A percentile compares a stretch with the other conserved stretches of the same genome.
Evolutionary conservation across 495 filamentous ascomycete genomes (phyloP).

Genomic region (Copromyces sp.): DNA sequence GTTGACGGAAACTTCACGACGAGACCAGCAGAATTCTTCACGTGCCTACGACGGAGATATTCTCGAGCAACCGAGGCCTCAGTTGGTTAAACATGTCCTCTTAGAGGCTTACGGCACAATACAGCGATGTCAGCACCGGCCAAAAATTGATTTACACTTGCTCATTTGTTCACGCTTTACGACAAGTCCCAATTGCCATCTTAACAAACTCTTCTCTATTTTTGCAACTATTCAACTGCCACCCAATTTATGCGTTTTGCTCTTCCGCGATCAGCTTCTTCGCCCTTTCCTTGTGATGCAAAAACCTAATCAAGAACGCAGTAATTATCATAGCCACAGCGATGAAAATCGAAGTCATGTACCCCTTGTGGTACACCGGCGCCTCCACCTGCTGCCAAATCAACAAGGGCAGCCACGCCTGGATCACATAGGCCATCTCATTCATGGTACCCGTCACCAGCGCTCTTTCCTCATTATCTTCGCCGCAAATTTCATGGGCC

Average conservation of each 20-base stretch:
- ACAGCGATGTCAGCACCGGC: neutral
- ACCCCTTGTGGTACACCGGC: constrained; percentile 36
- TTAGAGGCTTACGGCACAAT: neutral
- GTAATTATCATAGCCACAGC: constrained; percentile 25
- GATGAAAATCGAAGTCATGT: constrained; percentile 31
- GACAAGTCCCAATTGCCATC: neutral
- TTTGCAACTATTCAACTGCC: neutral
- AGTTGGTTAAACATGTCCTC: neutral
- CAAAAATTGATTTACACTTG: neutral
- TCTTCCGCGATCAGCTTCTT: constrained; percentile 6
- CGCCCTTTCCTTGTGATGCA: constrained; percentile 33
- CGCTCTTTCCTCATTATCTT: constrained; percentile 46
- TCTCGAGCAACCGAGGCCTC: neutral
- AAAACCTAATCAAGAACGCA: constrained; percentile 24
- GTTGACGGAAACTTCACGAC: neutral
- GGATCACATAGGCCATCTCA: constrained; percentile 31
- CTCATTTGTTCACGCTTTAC: neutral
- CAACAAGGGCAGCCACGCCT: constrained; percentile 36
- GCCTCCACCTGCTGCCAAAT: constrained; percentile 40
- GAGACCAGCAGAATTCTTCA: neutral
- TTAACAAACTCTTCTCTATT: neutral
- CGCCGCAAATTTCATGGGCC: constrained; percentile 44
- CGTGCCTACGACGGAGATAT: neutral
- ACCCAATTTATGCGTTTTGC: neutral
- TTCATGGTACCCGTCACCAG: constrained; percentile 38